Base-by-base conservation (phyloP, 495 filamentous ascomycete species). In the Venustampulla echinocandica region DNA sequence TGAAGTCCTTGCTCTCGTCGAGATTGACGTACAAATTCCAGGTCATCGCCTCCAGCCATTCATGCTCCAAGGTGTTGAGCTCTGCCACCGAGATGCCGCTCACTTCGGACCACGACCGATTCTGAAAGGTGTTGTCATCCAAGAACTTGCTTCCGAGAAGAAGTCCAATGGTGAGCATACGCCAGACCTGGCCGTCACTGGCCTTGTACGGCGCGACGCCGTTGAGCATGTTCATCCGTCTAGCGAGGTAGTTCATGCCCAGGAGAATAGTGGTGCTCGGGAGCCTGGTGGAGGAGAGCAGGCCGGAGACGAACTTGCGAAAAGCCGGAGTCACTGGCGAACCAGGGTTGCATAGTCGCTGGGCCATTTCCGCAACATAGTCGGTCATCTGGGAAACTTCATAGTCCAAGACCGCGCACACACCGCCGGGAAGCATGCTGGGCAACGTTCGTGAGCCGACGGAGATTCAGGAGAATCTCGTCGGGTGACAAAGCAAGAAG, bases 111-210 rank as follows among this genome's bases (percentile, higher is more conserved):
- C 92, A 99, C 5, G 93, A 97, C 44, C 90, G 86, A 68, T 97
- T 99, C 71, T 96, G 89, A 66, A 97, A 99, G 13, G 92, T 99
- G 66, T 97, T 97, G 65, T 99, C 92, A 60, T 99, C 92, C 44
- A 97, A 65, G 58, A 99, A 99, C 67, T 99, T 99, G 71, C 90
- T 96, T 42, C 90, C 92, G 24, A 99, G 75, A 32, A 99, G 70
- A 24, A 99, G 73, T 13, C 83, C 74, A 44, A 90, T 84, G 11
- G 89, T 96, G 44, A 97, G 75, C 78, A 96, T 86, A 42, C 88
- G 82, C 71, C 92, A 94, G 44, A 93, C 77, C 57, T 90, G 80
- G 34, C 80, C 81, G 59, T 81, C 81, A 5, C 46, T 53, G 6
- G 44, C n/a, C 38, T 67, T 69, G 59, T 71, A 78, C 27, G 72